Evolutionary conservation across 2,329 filamentous ascomycete species (phyloP).

Genomic region (Talaromyces rugulosus): DNA sequence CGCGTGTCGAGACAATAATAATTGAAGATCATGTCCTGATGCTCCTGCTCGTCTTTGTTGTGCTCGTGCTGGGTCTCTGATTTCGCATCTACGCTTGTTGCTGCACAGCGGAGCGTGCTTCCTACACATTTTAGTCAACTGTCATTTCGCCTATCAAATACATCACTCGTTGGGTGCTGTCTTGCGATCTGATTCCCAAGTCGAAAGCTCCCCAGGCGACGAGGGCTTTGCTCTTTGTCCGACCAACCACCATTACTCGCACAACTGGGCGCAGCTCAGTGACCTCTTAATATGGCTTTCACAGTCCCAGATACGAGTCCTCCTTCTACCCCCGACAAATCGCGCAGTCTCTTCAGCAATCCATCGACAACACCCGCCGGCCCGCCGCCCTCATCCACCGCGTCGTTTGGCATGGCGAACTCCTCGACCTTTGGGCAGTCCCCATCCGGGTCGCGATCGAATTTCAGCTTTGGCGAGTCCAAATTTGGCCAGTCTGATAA

Average conservation of each 20-base stretch:
- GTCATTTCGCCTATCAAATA: not conserved
- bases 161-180: not conserved
- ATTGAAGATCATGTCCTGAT: not conserved
- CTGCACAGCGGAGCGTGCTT: not conserved
- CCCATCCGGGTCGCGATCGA: slow-evolving; percentile 36
- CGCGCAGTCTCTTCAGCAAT: slow-evolving; percentile 32
- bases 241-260: not conserved
- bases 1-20: slow-evolving; percentile 1
- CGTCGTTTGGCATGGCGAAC: slow-evolving; percentile 53
- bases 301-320: slow-evolving; percentile 31
- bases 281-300: slow-evolving; percentile 29
- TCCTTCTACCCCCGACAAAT: slow-evolving; percentile 37
- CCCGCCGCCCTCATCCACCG: slow-evolving; percentile 48
- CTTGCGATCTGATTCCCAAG: not conserved
- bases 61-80: not conserved
- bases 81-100: not conserved
- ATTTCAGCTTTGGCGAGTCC: slow-evolving; percentile 33
- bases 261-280: not conserved
- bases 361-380: slow-evolving; percentile 57
- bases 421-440: slow-evolving; percentile 51
- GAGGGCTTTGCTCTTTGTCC: not conserved
- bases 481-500: slow-evolving; percentile 34
- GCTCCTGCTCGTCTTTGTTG: not conserved
- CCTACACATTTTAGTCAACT: not conserved
- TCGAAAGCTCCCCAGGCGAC: not conserved